phyloP scores from a whole-genome alignment of 352 stramenopile species.

The Peronosclerospora sorghi region DNA sequence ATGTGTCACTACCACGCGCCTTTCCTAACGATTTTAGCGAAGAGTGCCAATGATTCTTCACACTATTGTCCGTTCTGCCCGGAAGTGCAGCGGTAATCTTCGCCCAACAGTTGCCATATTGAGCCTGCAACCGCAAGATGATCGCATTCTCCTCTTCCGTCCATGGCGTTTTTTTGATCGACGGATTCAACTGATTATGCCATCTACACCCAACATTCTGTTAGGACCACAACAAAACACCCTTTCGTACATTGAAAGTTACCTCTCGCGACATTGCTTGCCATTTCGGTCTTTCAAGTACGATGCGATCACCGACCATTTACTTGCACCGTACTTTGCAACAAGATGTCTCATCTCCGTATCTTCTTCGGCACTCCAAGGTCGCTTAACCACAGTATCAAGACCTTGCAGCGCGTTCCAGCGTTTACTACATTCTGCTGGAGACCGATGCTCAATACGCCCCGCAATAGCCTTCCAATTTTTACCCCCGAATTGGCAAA shows the following conservation, averaged over 20 bases:
- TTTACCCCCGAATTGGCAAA: slow-evolving; percentile 66
- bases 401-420: slow-evolving; percentile 67
- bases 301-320: slow-evolving; percentile 78
- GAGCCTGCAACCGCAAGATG: slow-evolving; percentile 70
- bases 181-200: slow-evolving; percentile 78
- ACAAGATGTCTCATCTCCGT: slow-evolving; percentile 51
- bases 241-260: neutral
- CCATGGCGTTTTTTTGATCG: slow-evolving; percentile 72
- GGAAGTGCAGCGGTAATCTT: slow-evolving; percentile 95
- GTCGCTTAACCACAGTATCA: slow-evolving; percentile 48
- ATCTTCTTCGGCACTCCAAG: slow-evolving; percentile 57
- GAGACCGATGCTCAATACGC: slow-evolving; percentile 31
- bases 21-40: slow-evolving; percentile 61
- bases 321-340: slow-evolving; percentile 37
- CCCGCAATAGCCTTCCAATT: slow-evolving; percentile 68
- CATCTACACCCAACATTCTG: slow-evolving; percentile 26
- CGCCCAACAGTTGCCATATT: slow-evolving; percentile 93
- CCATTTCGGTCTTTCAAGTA: slow-evolving; percentile 74
- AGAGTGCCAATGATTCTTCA: slow-evolving; percentile 97
- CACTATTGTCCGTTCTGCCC: slow-evolving; percentile 91
- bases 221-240: neutral
- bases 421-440: slow-evolving; percentile 44
- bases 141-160: slow-evolving; percentile 77
- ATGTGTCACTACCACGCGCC: neutral
- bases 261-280: slow-evolving; percentile 84